A percentile compares a stretch with the other conserved stretches of the same genome.
Conservation (phyloP, 2,329 filamentous ascomycete species). For the Diaporthe australafricana region DNA sequence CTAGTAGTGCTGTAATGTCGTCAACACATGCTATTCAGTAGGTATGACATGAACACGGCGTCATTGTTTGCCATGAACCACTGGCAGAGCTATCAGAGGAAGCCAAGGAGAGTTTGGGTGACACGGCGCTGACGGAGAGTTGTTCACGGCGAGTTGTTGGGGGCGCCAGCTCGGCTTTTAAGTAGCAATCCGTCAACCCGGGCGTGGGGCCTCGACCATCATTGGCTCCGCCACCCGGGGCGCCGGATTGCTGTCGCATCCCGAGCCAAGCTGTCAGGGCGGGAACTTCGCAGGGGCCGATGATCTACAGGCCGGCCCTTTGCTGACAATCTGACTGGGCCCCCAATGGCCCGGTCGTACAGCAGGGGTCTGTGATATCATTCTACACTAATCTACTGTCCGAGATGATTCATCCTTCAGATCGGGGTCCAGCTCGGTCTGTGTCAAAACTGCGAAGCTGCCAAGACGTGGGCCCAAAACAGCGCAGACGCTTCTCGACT, state of each 20-base stretch:
- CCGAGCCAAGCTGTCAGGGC: conserved; percentile 20
- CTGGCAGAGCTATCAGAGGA: background rate
- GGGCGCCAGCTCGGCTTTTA: conserved; percentile 14
- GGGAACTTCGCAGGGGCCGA: conserved; percentile 18
- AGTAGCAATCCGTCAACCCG: conserved; percentile 18
- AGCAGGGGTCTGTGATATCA: background rate
- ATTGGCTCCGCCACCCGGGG: conserved; percentile 21
- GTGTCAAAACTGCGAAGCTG: conserved; percentile 19
- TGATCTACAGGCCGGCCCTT: conserved; percentile 13
- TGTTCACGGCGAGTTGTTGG: background rate
- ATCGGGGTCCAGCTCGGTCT: background rate
- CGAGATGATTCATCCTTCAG: background rate
- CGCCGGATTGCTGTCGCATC: conserved; percentile 15
- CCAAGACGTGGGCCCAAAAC: conserved; percentile 18
- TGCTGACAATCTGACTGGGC: background rate
- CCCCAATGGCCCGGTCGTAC: background rate
- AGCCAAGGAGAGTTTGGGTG: background rate
- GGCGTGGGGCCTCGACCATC: background rate
- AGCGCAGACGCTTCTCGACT: conserved; percentile 1
- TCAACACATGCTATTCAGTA: conserved; percentile 4
- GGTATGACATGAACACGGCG: background rate
- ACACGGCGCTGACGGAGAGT: background rate
- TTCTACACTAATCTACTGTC: conserved; percentile 2
- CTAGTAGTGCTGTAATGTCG: background rate
- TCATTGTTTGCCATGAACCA: background rate